Percentiles rank a stretch among this genome's conserved stretches.
Conservation (phyloP, 352 stramenopile genomes). For the Globisporangium splendens region DNA sequence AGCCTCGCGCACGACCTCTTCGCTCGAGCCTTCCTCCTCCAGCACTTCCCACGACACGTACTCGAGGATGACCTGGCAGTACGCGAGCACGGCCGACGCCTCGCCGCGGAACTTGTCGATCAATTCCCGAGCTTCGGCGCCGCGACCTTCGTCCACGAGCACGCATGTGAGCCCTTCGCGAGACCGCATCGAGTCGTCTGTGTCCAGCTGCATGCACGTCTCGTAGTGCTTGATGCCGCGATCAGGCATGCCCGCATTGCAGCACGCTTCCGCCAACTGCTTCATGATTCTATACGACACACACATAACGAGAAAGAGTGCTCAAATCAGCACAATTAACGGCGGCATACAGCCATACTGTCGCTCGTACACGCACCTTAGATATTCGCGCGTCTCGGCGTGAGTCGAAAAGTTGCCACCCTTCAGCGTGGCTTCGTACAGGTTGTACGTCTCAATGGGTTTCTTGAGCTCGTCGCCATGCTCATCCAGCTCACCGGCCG, state of each 20-base stretch:
- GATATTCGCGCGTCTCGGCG: constrained; percentile 64
- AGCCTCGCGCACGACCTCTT: constrained; percentile 68
- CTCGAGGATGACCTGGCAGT: constrained; percentile 81
- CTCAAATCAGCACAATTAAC: too few relatives aligned
- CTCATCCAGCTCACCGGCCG: constrained; percentile 73
- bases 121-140: constrained; percentile 60
- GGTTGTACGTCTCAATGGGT: constrained; percentile 72
- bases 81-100: constrained; percentile 67
- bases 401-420: constrained; percentile 53
- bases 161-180: constrained; percentile 73
- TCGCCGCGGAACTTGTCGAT: constrained; percentile 57
- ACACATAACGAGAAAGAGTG: neutral
- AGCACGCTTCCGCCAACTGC: constrained; percentile 70
- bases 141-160: constrained; percentile 75
- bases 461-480: constrained; percentile 68
- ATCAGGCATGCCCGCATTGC: constrained; percentile 64
- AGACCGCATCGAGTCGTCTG: constrained; percentile 49
- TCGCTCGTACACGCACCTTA: constrained; percentile 30
- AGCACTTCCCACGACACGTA: constrained; percentile 88
- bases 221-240: constrained; percentile 83
- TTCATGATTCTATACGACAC: constrained; percentile 44
- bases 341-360: too few relatives aligned
- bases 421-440: constrained; percentile 56
- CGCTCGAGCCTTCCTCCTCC: constrained; percentile 74
- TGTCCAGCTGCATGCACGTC: constrained; percentile 73